Conservation (phyloP, 331 rosid genomes). For the Malus hybrid region DNA sequence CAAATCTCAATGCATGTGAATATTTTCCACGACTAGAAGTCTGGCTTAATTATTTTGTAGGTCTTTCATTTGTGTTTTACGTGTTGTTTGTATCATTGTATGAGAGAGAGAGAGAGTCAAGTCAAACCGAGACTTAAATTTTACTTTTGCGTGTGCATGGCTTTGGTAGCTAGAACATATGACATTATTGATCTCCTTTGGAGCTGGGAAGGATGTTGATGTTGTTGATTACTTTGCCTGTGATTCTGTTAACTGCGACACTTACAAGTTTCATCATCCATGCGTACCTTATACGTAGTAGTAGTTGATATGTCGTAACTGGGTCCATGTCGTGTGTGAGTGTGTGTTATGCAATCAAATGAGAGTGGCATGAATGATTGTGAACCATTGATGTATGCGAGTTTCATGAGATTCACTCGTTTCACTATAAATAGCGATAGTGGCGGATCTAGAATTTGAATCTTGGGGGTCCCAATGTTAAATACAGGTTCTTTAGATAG, state of each 20-base stretch:
- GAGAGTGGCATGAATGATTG: background rate
- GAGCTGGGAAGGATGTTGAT: background rate
- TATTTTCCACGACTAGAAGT: background rate
- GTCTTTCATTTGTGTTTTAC: background rate
- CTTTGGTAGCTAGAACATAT: background rate
- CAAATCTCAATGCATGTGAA: conserved; percentile 14
- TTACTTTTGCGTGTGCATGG: background rate
- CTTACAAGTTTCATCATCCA: background rate
- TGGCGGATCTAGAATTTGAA: too few species aligned
- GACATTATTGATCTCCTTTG: background rate
- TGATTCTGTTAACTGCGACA: background rate
- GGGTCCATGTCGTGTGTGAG: background rate
- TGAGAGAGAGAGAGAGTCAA: background rate
- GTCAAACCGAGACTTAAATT: background rate
- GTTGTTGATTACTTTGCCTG: background rate
- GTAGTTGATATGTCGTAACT: background rate
- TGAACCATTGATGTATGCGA: background rate
- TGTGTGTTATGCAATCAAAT: too few species aligned
- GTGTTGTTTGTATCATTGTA: background rate
- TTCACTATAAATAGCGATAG: too few species aligned
- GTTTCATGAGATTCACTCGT: too few species aligned
- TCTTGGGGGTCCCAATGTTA: too few species aligned
- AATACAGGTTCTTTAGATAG: too few species aligned
- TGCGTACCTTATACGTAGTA: background rate
- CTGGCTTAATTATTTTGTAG: too few species aligned